A percentile compares a stretch with the other conserved stretches of the same genome.
These are phyloP conservation scores for Podila clonocystis DNA, from an alignment of 192 early-diverging fungal genomes.

Conservation along the genomic window DNA sequence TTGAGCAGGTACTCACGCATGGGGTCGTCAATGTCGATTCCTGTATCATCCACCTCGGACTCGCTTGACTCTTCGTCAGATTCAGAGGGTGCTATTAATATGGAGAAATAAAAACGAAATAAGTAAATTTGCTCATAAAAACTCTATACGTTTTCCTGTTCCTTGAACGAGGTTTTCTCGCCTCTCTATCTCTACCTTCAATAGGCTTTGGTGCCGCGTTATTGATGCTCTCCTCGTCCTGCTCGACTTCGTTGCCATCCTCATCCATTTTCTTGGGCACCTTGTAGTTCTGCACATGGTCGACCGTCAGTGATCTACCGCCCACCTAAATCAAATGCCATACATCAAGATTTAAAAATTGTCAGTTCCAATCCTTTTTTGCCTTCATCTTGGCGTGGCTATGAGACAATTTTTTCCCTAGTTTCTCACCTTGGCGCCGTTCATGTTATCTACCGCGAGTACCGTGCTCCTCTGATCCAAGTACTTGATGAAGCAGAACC, in stretches of 20 bases:
- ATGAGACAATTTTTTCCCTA: neutral
- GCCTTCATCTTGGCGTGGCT: neutral
- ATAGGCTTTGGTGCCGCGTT: slow-evolving; percentile 46
- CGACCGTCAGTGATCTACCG: slow-evolving; percentile 74
- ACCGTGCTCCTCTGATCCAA: slow-evolving; percentile 92
- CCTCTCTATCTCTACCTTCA: slow-evolving; percentile 20
- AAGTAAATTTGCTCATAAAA: slow-evolving; percentile 47
- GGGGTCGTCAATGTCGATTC: slow-evolving; percentile 75
- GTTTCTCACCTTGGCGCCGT: slow-evolving; percentile 70
- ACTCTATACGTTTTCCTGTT: slow-evolving; percentile 59
- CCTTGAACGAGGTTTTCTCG: neutral
- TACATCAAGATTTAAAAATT: neutral
- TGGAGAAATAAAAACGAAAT: neutral
- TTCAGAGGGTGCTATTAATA: slow-evolving; percentile 10
- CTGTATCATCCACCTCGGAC: slow-evolving; percentile 55
- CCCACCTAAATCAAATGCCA: slow-evolving; percentile 33
- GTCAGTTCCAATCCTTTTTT: neutral
- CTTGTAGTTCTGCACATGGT: slow-evolving; percentile 75
- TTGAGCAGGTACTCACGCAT: slow-evolving; percentile 78
- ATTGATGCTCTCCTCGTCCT: slow-evolving; percentile 40
- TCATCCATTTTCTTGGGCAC: slow-evolving; percentile 66
- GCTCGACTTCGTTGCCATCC: slow-evolving; percentile 59
- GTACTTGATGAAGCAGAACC: slow-evolving; percentile 91
- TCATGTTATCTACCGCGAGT: slow-evolving; percentile 96
- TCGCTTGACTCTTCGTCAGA: slow-evolving; percentile 32